Evolutionary conservation across 1,139 yeast species (phyloP).

Genomic region (Yueomyces sp.): DNA sequence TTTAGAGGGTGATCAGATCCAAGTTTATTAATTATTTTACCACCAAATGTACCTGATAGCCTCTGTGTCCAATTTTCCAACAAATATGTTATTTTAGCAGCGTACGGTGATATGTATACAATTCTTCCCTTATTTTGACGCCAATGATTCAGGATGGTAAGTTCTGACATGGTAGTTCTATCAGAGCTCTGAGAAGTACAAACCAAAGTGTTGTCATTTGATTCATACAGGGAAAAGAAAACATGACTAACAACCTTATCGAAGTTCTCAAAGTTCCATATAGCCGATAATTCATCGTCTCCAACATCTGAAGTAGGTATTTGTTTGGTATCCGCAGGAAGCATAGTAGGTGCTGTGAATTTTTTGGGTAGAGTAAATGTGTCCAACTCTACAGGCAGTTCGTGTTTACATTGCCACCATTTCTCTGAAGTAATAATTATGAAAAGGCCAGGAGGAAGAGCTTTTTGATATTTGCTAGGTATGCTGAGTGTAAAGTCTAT

Average conservation of each 20-base stretch:
- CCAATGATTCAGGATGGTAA: slow-evolving; percentile 68
- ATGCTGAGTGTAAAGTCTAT: slow-evolving; percentile 54
- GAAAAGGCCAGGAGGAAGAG: slow-evolving; percentile 67
- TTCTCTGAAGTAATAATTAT: slow-evolving; percentile 62
- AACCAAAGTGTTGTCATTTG: slow-evolving; percentile 47
- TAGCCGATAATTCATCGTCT: background rate
- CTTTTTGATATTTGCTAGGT: slow-evolving; percentile 27
- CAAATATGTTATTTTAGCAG: slow-evolving; percentile 38
- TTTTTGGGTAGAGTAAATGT: slow-evolving; percentile 52
- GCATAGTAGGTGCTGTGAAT: slow-evolving; percentile 49
- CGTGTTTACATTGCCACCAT: slow-evolving; percentile 71
- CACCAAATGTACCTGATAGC: slow-evolving; percentile 33
- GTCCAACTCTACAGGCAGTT: slow-evolving; percentile 47
- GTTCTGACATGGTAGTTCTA: slow-evolving; percentile 57
- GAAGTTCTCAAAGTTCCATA: slow-evolving; percentile 34
- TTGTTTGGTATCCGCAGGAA: slow-evolving; percentile 33
- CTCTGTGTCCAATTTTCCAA: slow-evolving; percentile 39
- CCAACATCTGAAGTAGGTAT: slow-evolving; percentile 38
- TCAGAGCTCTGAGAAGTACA: slow-evolving; percentile 73
- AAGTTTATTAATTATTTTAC: slow-evolving; percentile 42
- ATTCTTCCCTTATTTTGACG: slow-evolving; percentile 47
- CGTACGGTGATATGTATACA: slow-evolving; percentile 54
- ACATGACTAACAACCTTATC: slow-evolving; percentile 66
- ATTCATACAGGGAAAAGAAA: slow-evolving; percentile 45
- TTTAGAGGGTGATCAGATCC: slow-evolving; percentile 52